Base-by-base conservation (phyloP, 2,329 filamentous ascomycete genomes). In the Lecanicillium sp. region DNA sequence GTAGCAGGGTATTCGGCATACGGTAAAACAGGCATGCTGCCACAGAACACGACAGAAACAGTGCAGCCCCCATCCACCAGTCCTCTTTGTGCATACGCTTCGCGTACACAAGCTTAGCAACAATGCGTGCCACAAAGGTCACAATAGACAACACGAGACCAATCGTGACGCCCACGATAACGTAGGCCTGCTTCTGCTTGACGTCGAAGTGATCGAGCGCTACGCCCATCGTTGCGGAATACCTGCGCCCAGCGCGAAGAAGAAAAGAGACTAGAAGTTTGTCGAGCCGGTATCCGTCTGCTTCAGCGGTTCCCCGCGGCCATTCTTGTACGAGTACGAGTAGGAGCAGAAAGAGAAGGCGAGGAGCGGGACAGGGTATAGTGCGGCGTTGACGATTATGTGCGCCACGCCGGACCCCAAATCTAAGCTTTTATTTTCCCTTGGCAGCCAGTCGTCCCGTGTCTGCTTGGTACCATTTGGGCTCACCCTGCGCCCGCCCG, bases 31-130 rank as follows among this genome's bases (percentile, higher is more conserved):
- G 14, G 15, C 29, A 32, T 14, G 29, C 29, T 5, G 29, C 29
- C 12, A 32, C 29, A 5, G 11, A 10, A 14, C 29, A 7, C 4
- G 29, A 14, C 14, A 32, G 11, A 32, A 32, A 32, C 12, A 32
- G 6, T 6, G 29, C 29, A 5, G 29, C 29, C 11, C 29, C 29
- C 29, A 32, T 32, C 29, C 29, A 32, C 29, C 29, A 32, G 12
- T 32, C 29, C 14, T 32, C 29, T 32, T n/a, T 10, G 15, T 32
- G 12, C 14, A 32, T 8, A 5, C 5, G 12, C 12, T 32, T 75
- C n/a, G n/a, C n/a, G n/a, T n/a, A n/a, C n/a, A n/a, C n/a, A n/a
- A n/a, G n/a, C n/a, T n/a, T n/a, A n/a, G n/a, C n/a, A n/a, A n/a
- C n/a, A n/a, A 37, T 19, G 35, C 35, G 35, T 20, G 35, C 35